Evolutionary conservation across 2,329 filamentous ascomycete species (phyloP), one percentile per base, ranked within the genome.

Genomic region (Exophiala sp.): DNA sequence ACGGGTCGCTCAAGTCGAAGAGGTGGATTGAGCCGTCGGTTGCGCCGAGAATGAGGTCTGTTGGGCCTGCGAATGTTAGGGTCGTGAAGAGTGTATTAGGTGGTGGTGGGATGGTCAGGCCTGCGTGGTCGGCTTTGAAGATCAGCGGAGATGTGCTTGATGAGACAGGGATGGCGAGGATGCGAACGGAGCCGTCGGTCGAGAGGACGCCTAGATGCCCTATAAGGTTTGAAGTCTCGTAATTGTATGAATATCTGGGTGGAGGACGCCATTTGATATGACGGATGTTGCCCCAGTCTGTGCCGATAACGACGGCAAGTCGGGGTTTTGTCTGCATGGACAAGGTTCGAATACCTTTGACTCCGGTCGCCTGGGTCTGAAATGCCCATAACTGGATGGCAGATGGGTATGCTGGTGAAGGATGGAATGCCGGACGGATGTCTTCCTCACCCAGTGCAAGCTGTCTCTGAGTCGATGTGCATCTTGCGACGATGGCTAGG

Each of bases 301-400:
- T 76, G 60, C 80, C 83, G n/a, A 85, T 65, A 3, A 79, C 75
- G 34, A 77, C 61, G 21, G 70, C 69, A 39, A 84, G 69, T 41
- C 66, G 64, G 3, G 82, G 81, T 12, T 70, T 62, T 7, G 55
- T 62, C 0, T 61, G 64, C 59, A 71, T 71, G 61, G 81, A 73
- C 5, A 82, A 66, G 2, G 66, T 68, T 11, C 71, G 69, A 1
- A 70, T 65, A 18, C 59, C 55, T 12, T 60, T 52, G 1, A 65
- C n/a, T 34, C 7, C 8, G 10, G 36, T 50, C 3, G 40, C 3
- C 12, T 65, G 67, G 3, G 73, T 71, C 35, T 71, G 68, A 60
- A 85, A 80, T 5, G 75, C 70, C 82, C 82, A 85, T 5, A 86
- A 76, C 58, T 85, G 81, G 32, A 85, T 73, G 2, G 74, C 75